These are phyloP conservation scores for Physocladia obscura DNA, from an alignment of 192 early-diverging fungal genomes.

Conservation along the genomic window DNA sequence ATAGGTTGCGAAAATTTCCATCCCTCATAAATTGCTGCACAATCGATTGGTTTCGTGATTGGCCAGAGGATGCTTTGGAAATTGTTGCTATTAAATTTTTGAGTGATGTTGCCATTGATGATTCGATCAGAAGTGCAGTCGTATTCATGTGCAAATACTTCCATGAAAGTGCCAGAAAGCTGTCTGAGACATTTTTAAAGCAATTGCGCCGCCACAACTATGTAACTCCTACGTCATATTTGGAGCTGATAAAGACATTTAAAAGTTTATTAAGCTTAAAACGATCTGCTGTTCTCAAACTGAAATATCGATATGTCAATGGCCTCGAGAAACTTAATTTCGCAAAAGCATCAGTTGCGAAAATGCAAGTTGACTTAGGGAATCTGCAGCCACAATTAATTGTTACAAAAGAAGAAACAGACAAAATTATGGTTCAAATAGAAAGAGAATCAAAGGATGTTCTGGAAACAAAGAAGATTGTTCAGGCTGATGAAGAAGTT, in stretches of 20 bases:
- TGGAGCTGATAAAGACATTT: slow-evolving; percentile 60
- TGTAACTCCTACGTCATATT: slow-evolving; percentile 62
- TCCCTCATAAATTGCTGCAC: slow-evolving; percentile 64
- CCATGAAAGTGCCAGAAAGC: slow-evolving; percentile 51
- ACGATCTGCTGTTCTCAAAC: slow-evolving; percentile 44
- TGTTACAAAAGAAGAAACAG: slow-evolving; percentile 54
- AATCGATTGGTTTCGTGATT: slow-evolving; percentile 64
- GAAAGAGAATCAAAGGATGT: slow-evolving; percentile 62
- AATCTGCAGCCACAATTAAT: slow-evolving; percentile 60
- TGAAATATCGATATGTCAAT: slow-evolving; percentile 54
- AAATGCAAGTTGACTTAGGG: slow-evolving; percentile 62
- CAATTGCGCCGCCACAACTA: slow-evolving; percentile 56
- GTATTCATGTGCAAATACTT: slow-evolving; percentile 62
- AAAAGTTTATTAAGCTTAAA: slow-evolving; percentile 48
- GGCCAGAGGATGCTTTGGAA: slow-evolving; percentile 61
- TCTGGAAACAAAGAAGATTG: slow-evolving; percentile 49
- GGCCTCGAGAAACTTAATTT: slow-evolving; percentile 62
- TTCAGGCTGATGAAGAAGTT: slow-evolving; percentile 59
- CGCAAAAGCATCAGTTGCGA: slow-evolving; percentile 55
- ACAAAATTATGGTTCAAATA: slow-evolving; percentile 58
- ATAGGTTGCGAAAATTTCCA: slow-evolving; percentile 56
- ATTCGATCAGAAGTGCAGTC: slow-evolving; percentile 45
- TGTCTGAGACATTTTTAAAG: slow-evolving; percentile 48
- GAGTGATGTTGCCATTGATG: slow-evolving; percentile 51
- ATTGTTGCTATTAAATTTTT: slow-evolving; percentile 60